Base-by-base conservation (phyloP, 495 filamentous ascomycete genomes). In the Tuber aestivum region DNA sequence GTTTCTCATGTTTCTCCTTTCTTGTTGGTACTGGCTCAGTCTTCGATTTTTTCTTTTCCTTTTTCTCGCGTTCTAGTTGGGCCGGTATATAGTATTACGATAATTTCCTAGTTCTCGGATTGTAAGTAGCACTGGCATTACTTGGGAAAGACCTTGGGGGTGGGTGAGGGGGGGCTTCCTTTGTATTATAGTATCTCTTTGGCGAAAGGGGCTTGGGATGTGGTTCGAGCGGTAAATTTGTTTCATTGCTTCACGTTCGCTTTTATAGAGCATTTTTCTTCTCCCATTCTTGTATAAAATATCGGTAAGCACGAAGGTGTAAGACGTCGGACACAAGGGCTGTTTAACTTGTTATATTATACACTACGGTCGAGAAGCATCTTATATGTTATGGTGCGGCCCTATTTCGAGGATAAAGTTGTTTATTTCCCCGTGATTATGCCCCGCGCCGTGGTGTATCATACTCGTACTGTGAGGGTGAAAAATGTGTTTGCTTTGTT, bases 181-280 rank as follows among this genome's bases (percentile, higher is more conserved):
- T 32, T 65, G 56, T 65, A 65, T 65, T 65, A 32, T 65, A 61
- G 50, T 61, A 65, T 65, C 56, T 65, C 56, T 65, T 65, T 18
- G 56, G 56, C 56, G 56, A 65, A 65, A 32, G 35, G 27, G 56
- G 27, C 27, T 65, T 65, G 27, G 56, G 27, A 65, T 65, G 56
- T 20, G 56, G 56, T 65, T 65, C 56, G 3, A 65, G 56, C 56
- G 56, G 27, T 35, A 65, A 35, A 65, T 32, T 65, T 65, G 56
- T 18, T 65, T 65, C 27, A 65, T 65, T 65, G 56, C 27, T 65
- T 65, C 56, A 65, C 27, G 3, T 65, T 65, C 56, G 18, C 56
- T 65, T 65, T 35, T 35, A 18, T 65, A 65, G 56, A 65, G 56
- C 56, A 27, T 32, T 35, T 18, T 65, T 65, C 56, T 65, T 18